Evolutionary conservation across 257 asterid genomes (phyloP), one percentile per base, ranked within the genome.

Genomic region (Lycium ferocissimum): DNA sequence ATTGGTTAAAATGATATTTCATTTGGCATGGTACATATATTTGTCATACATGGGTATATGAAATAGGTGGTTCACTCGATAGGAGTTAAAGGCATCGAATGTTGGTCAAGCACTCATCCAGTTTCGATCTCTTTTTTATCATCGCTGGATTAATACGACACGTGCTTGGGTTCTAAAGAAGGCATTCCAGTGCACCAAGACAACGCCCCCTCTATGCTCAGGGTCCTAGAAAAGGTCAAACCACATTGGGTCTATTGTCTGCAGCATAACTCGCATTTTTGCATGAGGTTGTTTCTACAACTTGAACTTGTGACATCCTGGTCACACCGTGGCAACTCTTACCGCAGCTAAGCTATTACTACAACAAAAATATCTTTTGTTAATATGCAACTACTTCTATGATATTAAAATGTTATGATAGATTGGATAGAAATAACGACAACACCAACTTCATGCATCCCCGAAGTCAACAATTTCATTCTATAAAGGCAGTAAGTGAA

Each of bases 371-470:
- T 72, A n/a, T 45, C 11, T n/a, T 18, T 71, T n/a, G 4, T 72
- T n/a, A 72, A 43, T 3, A 72, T 18, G 80, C n/a, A 72, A 20
- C 58, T 72, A 45, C 80, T 5, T 45, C 58, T 20, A 62, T 62
- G 70, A 62, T 62, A 2, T 62, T 62, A 62, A 62, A 61, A 62
- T 45, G 49, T 20, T 45, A 71, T 45, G 37, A 45, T 22, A 72
- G 18, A 72, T n/a, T 17, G 35, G 38, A 72, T 20, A 72, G 6
- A 45, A 45, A 20, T 51, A 72, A 62, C 15, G 13, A 72, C 45
- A 72, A 45, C 37, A 3, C 40, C 59, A 73, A n/a, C 59, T 73
- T 45, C 80, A 73, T n/a, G 80, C 38, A 73, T 73, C 37, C n/a
- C n/a, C 45, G 59, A 47, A 73, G 40, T n/a, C 26, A 47, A 2